Conservation (phyloP, 805 yeast genomes). For the Saccharomycopsis amapae region DNA sequence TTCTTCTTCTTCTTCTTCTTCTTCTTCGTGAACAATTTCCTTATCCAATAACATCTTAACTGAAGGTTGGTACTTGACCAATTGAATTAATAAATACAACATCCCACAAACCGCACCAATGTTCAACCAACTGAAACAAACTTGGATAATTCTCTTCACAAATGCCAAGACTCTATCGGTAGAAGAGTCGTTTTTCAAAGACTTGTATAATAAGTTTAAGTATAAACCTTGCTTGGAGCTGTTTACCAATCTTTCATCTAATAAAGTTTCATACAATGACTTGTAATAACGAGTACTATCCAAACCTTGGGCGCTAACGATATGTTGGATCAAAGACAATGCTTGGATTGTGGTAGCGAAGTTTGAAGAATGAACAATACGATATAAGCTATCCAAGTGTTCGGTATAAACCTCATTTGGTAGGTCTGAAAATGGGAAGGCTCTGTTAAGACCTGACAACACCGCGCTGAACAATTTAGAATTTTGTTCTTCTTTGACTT, state of each 20-base stretch:
- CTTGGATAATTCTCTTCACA: slow-evolving; percentile 82
- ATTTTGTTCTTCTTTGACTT: slow-evolving; percentile 68
- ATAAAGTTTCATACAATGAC: slow-evolving; percentile 81
- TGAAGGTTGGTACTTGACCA: slow-evolving; percentile 57
- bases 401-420: slow-evolving; percentile 61
- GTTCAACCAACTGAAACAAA: slow-evolving; percentile 78
- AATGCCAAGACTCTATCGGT: slow-evolving; percentile 72
- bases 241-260: slow-evolving; percentile 75
- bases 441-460: slow-evolving; percentile 90
- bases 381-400: slow-evolving; percentile 79
- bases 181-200: slow-evolving; percentile 66
- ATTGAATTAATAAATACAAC: slow-evolving; percentile 63
- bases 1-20: slow-evolving; percentile 34
- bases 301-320: slow-evolving; percentile 53
- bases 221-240: slow-evolving; percentile 93
- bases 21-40: slow-evolving; percentile 44
- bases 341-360: slow-evolving; percentile 94
- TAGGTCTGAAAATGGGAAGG: slow-evolving; percentile 84
- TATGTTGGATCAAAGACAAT: slow-evolving; percentile 74
- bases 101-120: slow-evolving; percentile 85
- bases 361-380: slow-evolving; percentile 88
- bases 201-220: slow-evolving; percentile 75
- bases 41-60: slow-evolving; percentile 55
- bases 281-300: slow-evolving; percentile 68
- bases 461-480: slow-evolving; percentile 83